Base-by-base conservation (phyloP, 768 basidiomycete genomes). In the Tulasnella sp. region DNA sequence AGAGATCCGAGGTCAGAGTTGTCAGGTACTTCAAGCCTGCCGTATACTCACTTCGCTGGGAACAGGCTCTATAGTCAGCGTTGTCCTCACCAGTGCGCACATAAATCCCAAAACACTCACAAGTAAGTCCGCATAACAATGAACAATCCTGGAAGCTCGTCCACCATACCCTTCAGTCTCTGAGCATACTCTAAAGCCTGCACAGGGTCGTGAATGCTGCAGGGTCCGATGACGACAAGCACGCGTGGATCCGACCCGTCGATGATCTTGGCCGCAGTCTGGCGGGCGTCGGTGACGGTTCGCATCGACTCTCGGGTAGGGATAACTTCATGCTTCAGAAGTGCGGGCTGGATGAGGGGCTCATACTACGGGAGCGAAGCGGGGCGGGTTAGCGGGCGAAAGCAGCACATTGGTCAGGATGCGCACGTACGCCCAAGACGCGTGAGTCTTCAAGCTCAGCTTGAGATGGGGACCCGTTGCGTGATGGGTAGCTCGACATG, bases 81-180 rank as follows among this genome's bases (percentile, higher is more conserved):
- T 44, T 23, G 18, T 15, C 51, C 26, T 44, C 15, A 18, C 16
- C 15, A 44, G 11, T 13, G 44, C 15, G 40, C 10, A 74, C 26
- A 40, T 13, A 39, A 18, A 6, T 44, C 9, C 39, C 18, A 44
- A 29, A 79, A 23, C 15, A 90, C 95, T 84, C 82, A 96, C 95
- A 94, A 98, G 88, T 99, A 99, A 77, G 94, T 91, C 57, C 98
- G 90, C 98, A 99, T 99, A 84, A 99, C 86, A 83, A 99, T 92
- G 82, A 93, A 87, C 73, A 99, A 87, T 81, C 96, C 85, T 1
- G 84, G 84, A 82, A 93, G 75, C 26, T 87, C 84, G 23, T 88
- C 86, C 67, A 91, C 88, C 85, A 91, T 92, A 4, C 85, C 86
- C 83, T 88, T 92, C 83, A 93, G 88, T 70, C 90, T 87, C n/a